Conservation (phyloP, 352 stramenopile species). For the Globisporangium perplexum region DNA sequence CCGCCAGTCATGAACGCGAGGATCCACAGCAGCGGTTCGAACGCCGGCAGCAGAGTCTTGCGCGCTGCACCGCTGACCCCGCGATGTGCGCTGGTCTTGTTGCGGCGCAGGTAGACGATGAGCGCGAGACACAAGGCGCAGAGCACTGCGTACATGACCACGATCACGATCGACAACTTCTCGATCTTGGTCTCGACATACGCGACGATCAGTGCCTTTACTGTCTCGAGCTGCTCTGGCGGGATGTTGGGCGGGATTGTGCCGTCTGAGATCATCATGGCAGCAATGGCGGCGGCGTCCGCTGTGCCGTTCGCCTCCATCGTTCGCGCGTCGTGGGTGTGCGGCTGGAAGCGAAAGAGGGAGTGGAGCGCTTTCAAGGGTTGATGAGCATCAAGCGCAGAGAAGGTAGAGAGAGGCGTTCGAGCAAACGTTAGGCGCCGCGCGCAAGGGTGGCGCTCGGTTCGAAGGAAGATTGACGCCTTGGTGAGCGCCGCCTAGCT, state of each 20-base stretch:
- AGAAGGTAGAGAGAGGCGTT: too few species aligned
- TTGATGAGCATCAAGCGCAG: too few species aligned
- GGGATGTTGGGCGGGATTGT: background rate
- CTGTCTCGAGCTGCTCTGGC: background rate
- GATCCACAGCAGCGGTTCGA: conserved; percentile 52
- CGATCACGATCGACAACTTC: background rate
- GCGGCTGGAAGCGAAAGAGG: too few species aligned
- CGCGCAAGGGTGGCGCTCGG: too few species aligned
- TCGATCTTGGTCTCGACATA: background rate
- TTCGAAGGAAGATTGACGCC: too few species aligned
- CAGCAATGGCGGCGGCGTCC: too few species aligned
- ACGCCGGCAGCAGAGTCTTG: conserved; percentile 50
- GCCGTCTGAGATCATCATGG: too few species aligned
- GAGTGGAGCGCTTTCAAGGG: too few species aligned
- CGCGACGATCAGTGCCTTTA: background rate
- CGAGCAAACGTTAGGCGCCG: too few species aligned
- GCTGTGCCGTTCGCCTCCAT: too few species aligned
- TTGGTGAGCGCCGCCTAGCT: too few species aligned
- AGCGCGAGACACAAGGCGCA: conserved; percentile 10
- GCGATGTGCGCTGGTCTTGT: conserved; percentile 28
- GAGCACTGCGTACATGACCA: background rate
- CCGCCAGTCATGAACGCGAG: conserved; percentile 9
- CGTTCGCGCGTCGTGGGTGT: too few species aligned
- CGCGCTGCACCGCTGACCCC: conserved; percentile 31
- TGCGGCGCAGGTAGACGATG: conserved; percentile 41